Evolutionary conservation across 495 filamentous ascomycete species (phyloP).

Genomic region (Penicillium bialowiezense): DNA sequence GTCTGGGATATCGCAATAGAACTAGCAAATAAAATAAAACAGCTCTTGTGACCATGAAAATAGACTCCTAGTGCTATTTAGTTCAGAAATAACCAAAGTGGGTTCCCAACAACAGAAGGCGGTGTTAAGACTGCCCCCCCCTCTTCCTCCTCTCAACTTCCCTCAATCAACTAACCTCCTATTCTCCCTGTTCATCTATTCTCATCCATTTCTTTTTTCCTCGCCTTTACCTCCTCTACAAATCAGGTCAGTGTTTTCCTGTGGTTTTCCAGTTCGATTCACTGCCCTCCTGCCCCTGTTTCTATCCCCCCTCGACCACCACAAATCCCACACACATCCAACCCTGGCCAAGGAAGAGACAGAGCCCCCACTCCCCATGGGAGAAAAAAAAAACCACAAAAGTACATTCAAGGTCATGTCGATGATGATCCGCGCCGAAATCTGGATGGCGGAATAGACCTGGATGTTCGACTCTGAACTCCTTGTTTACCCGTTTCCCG

Average conservation of each 20-base stretch:
- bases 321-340: constrained; percentile 11
- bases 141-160: constrained; percentile 22
- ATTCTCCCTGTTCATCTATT: constrained; percentile 8
- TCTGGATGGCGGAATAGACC: neutral
- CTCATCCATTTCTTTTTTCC: constrained; percentile 16
- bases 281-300: constrained; percentile 12
- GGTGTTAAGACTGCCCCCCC: constrained; percentile 15
- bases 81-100: constrained; percentile 2
- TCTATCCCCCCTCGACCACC: constrained; percentile 13
- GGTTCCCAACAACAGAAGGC: constrained; percentile 32
- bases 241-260: constrained; percentile 25
- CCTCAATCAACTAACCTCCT: constrained; percentile 12
- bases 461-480: constrained; percentile 9
- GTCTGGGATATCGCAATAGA: neutral
- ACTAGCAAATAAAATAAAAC: neutral
- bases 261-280: constrained; percentile 14
- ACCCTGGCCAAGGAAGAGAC: neutral
- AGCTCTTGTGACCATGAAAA: neutral
- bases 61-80: neutral
- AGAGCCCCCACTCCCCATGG: neutral
- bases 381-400: constrained; percentile 1
- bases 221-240: constrained; percentile 16
- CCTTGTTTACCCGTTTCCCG: constrained; percentile 26
- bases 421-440: constrained; percentile 5
- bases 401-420: too few species aligned